Evolutionary conservation across 1,284 basidiomycete species (phyloP), one percentile per base, ranked within the genome.

Genomic region (Trametes polyzona): DNA sequence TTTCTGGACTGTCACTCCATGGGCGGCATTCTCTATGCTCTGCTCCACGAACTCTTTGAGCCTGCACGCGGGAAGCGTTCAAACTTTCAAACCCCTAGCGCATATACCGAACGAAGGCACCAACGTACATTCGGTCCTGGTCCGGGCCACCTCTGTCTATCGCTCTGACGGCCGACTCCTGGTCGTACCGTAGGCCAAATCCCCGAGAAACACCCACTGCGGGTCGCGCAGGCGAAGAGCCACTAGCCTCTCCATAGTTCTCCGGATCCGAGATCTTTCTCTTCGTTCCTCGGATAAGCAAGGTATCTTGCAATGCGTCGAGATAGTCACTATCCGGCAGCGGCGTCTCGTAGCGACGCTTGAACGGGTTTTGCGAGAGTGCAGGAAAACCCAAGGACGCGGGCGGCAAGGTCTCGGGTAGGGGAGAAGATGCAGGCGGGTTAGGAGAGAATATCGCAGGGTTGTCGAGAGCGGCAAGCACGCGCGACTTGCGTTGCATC

Each of bases 1-100:
- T 16, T 74, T 73, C 55, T 75, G 71, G 2, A 84, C 82, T 1
- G 79, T 78, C 19, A 84, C 63, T 3, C 78, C 80, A 52, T 83
- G 76, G 40, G 77, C 79, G 0, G 78, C 71, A 53, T 84, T 84
- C 55, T 87, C 80, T 29, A 87, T 81, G 0, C 79, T 76, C 43
- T 69, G 76, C 5, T 82, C 80, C 3, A 87, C 83, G 55, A 86
- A 87, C 40, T 85, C 82, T 3, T 80, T 79, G 69, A 87, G 72
- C 52, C 85, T 84, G 39, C 14, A 23, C 37, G 33, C 21, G 2
- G 29, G 10, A n/a, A 10, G 39, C 39, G 11, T 12, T 27, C 17
- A 37, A 29, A 16, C 10, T 1, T 3, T 29, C 27, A 12, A 16
- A n/a, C n/a, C n/a, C n/a, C n/a, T n/a, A n/a, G n/a, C n/a, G n/a